Evolutionary conservation across 2,329 filamentous ascomycete species (phyloP), one percentile per base, ranked within the genome.

Genomic region (Colletotrichum musicola): DNA sequence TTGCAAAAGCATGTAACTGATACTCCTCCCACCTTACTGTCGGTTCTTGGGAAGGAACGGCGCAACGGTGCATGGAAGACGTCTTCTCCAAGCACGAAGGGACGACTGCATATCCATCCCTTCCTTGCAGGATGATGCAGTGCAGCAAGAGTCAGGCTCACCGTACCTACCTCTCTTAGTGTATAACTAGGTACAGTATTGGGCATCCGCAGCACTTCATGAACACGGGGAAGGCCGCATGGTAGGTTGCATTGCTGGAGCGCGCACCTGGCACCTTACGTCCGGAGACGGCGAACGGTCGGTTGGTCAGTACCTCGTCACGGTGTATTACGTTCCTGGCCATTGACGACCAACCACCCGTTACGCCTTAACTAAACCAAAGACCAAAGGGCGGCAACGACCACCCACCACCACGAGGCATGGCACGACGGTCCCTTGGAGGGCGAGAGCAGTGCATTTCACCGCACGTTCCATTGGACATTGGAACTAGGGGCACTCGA

Each of bases 221-320:
- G 60, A 60, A 66, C 60, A 67, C 64, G 59, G 60, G 53, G 64
- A 22, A 40, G 56, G 25, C 22, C 16, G 51, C 50, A 61, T 27
- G 53, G 64, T 22, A 40, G 56, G 25, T 35, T 20, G 51, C 50
- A 61, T 42, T n/a, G 40, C 40, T 42, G 40, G 40, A 14, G 12
- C 16, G 4, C 40, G 40, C 16, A 35, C 10, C 30, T 35, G 30
- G 30, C 30, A 42, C 13, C 40, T 42, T 14, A 42, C 16, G 38
- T 27, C 30, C 9, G 22, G 59, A 30, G 10, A 38, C 40, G 40
- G 40, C 16, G 40, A 14, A 6, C 12, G 13, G 40, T 42, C 30
- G 30, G 7, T 35, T 35, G 12, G 30, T 35, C 30, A 35, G 30
- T 42, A 42, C 40, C 40, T 42, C 14, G 6, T 42, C 40, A 35